phyloP scores from a whole-genome alignment of 1,284 basidiomycete species.

The Bothia castanella region DNA sequence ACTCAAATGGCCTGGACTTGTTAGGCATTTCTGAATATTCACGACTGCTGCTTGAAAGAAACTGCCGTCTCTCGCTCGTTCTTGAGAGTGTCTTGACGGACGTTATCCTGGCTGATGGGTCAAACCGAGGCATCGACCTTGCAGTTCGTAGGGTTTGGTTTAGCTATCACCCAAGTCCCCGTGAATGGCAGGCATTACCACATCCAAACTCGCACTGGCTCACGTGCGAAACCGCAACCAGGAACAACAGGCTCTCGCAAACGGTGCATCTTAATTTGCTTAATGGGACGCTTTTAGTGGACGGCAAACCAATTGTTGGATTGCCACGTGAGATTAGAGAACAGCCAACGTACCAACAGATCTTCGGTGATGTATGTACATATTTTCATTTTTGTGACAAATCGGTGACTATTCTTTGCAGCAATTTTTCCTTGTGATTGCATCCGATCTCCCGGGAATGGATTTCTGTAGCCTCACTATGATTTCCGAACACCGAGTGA shows the following conservation, averaged over 20 bases:
- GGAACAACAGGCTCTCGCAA: too few relatives aligned
- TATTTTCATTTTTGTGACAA: too few relatives aligned
- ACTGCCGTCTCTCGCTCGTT: conserved; percentile 26
- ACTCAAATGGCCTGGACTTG: too few relatives aligned
- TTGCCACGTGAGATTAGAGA: conserved; percentile 35
- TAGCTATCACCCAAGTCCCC: background rate
- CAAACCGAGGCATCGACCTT: conserved; percentile 27
- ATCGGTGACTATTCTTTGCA: conserved; percentile 10
- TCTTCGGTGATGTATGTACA: conserved; percentile 32
- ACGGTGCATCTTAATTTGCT: too few relatives aligned
- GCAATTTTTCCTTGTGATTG: conserved; percentile 38
- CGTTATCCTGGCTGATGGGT: background rate
- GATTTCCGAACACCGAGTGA: conserved; percentile 25
- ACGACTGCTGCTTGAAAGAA: conserved; percentile 19
- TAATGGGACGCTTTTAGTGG: too few relatives aligned
- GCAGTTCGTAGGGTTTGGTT: conserved; percentile 37
- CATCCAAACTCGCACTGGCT: background rate
- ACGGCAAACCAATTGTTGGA: conserved; percentile 38
- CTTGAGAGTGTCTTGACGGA: conserved; percentile 23
- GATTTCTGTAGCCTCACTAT: conserved; percentile 32
- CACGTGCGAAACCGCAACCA: background rate
- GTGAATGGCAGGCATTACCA: background rate
- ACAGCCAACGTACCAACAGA: conserved; percentile 33
- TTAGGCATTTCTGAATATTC: background rate
- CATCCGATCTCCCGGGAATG: conserved; percentile 35